These are phyloP conservation scores for Ophiostoma quercus DNA, from an alignment of 2,329 filamentous ascomycete genomes.

Conservation along the genomic window DNA sequence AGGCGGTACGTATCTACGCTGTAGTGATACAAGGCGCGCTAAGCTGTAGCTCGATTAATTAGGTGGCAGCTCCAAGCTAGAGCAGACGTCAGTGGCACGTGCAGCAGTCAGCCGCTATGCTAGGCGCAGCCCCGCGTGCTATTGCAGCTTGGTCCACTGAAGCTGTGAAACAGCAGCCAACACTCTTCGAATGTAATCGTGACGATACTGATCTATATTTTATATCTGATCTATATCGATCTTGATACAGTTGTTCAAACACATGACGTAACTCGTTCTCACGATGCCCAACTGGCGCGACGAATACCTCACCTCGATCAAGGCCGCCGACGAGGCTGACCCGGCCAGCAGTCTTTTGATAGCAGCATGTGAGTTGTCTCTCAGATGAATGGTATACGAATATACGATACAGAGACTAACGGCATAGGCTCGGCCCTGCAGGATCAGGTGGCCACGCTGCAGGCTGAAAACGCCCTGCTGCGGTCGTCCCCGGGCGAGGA, in stretches of 20 bases:
- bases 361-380: slow-evolving; percentile 62
- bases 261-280: neutral
- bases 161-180: neutral
- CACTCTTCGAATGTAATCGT: no score
- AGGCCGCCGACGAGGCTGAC: slow-evolving; percentile 63
- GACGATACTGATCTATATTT: neutral
- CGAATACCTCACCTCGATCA: slow-evolving; percentile 72
- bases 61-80: slow-evolving; percentile 13
- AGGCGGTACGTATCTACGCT: neutral
- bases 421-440: slow-evolving; percentile 58
- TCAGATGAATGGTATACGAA: no score
- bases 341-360: slow-evolving; percentile 62
- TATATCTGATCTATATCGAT: neutral
- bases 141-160: slow-evolving; percentile 12
- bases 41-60: neutral
- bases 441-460: slow-evolving; percentile 60
- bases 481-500: slow-evolving; percentile 18
- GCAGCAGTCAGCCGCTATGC: slow-evolving; percentile 11
- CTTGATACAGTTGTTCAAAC: neutral
- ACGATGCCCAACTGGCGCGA: slow-evolving; percentile 68
- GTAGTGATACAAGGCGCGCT: neutral
- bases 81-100: slow-evolving; percentile 20
- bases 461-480: slow-evolving; percentile 48
- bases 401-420: neutral
- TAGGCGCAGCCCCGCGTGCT: slow-evolving; percentile 8